Percentiles rank a stretch among this genome's conserved stretches.
These are phyloP conservation scores for Erysiphe neolycopersici DNA, from an alignment of 2,329 filamentous ascomycete species.

Conservation along the genomic window DNA sequence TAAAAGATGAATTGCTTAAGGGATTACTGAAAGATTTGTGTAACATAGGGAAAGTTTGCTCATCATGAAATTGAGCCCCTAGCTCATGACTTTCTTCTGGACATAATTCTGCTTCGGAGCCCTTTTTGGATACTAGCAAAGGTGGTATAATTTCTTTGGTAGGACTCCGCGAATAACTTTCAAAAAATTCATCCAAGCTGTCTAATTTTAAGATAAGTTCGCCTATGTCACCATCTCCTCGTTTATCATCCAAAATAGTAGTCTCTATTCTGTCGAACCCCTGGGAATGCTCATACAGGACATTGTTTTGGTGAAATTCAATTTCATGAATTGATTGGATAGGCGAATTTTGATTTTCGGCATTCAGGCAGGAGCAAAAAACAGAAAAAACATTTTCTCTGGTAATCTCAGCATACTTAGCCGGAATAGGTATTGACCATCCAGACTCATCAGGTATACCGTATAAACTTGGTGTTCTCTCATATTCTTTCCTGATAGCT, in stretches of 20 bases:
- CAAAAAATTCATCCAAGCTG: conserved; percentile 60
- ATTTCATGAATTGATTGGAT: conserved; percentile 52
- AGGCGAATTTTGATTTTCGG: conserved; percentile 28
- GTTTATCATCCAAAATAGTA: conserved; percentile 56
- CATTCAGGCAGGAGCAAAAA: conserved; percentile 73
- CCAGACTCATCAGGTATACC: conserved; percentile 89
- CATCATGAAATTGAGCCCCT: conserved; percentile 66
- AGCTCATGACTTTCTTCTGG: conserved; percentile 40
- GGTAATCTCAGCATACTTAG: conserved; percentile 65
- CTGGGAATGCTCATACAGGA: conserved; percentile 36
- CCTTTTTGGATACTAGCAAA: conserved; percentile 17
- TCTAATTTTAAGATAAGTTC: conserved; percentile 63
- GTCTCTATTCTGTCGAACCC: conserved; percentile 44
- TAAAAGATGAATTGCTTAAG: conserved; percentile 49
- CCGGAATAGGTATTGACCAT: conserved; percentile 87
- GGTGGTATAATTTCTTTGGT: conserved; percentile 33
- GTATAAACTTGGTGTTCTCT: conserved; percentile 78
- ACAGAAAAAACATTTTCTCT: conserved; percentile 83
- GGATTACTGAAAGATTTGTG: conserved; percentile 51
- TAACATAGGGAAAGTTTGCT: conserved; percentile 72
- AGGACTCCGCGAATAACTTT: conserved; percentile 31
- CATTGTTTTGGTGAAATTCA: conserved; percentile 80
- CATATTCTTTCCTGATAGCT: conserved; percentile 76
- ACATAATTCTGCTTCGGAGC: conserved; percentile 40
- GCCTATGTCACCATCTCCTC: conserved; percentile 45